phyloP scores from a whole-genome alignment of 495 filamentous ascomycete genomes.

The Penicillium macrosclerotiorum region DNA sequence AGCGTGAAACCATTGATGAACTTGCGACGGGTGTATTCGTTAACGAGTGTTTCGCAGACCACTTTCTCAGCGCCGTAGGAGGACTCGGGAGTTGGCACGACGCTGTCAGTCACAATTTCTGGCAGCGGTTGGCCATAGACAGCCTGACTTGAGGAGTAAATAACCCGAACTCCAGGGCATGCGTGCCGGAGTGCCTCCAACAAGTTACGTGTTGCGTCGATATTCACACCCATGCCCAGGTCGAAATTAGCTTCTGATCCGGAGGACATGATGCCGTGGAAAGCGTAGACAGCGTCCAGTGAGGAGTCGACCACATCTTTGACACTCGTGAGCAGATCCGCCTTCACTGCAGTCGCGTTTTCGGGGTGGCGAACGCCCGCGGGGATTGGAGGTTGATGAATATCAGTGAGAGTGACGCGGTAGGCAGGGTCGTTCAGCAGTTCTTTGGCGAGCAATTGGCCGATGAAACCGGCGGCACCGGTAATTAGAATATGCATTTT shows the following conservation, averaged over 20 bases:
- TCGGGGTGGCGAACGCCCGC: conserved; percentile 48
- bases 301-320: conserved; percentile 51
- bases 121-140: conserved; percentile 57
- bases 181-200: conserved; percentile 55
- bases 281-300: conserved; percentile 65
- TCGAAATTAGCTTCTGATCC: conserved; percentile 71
- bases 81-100: conserved; percentile 63
- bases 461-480: conserved; percentile 67
- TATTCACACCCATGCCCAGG: conserved; percentile 66
- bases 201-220: conserved; percentile 63
- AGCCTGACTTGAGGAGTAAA: conserved; percentile 59
- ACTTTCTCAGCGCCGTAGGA: conserved; percentile 76
- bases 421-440: conserved; percentile 57
- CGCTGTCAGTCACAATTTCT: conserved; percentile 49
- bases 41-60: conserved; percentile 67
- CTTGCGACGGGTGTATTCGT: conserved; percentile 66
- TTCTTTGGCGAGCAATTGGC: conserved; percentile 59
- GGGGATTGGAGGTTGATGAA: conserved; percentile 55
- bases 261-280: conserved; percentile 81
- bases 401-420: conserved; percentile 59
- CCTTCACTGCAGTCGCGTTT: conserved; percentile 51
- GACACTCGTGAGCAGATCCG: conserved; percentile 54
- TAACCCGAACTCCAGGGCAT: conserved; percentile 57
- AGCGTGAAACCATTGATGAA: conserved; percentile 63
- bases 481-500: conserved; percentile 65